Conservation (phyloP, 139 green algal genomes). For the Volvox reticuliferus region DNA sequence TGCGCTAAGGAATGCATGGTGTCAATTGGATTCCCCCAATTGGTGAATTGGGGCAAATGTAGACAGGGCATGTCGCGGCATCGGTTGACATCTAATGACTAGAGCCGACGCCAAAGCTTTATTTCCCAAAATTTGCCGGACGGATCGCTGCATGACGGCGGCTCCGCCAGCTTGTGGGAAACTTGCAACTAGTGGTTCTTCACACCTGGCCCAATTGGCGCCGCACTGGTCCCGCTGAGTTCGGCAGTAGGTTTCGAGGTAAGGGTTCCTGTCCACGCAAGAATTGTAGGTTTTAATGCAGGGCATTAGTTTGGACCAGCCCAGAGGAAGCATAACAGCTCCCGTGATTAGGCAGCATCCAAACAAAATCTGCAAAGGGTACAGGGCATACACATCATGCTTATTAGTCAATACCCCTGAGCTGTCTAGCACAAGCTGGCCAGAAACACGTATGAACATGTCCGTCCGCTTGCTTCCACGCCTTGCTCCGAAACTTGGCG, state of each 20-base stretch:
- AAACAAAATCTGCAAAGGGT: not conserved
- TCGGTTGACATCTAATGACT: not conserved
- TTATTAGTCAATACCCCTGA: not conserved
- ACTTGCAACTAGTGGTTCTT: not conserved
- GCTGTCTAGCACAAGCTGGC: not conserved
- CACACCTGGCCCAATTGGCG: not conserved
- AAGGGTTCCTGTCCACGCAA: not conserved
- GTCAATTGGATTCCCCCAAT: not conserved
- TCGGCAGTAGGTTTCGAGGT: not conserved
- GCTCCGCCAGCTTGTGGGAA: not conserved
- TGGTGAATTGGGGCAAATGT: not conserved
- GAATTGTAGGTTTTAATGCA: not conserved
- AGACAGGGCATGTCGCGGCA: too few relatives aligned
- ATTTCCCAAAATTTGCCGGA: not conserved
- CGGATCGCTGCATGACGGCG: not conserved
- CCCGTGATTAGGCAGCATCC: not conserved
- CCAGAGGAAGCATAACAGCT: conserved; percentile 5
- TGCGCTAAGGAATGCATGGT: not conserved
- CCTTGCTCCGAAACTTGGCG: not conserved
- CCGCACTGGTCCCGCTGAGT: not conserved
- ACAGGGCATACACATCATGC: not conserved
- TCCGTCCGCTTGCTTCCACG: not conserved
- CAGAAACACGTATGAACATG: not conserved
- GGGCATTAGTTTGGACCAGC: not conserved
- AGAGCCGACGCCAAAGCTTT: not conserved